Percentiles rank a stretch among this genome's conserved stretches.
phyloP scores from a whole-genome alignment of 164 flowering plant genomes.

The Vitis amurensis region DNA sequence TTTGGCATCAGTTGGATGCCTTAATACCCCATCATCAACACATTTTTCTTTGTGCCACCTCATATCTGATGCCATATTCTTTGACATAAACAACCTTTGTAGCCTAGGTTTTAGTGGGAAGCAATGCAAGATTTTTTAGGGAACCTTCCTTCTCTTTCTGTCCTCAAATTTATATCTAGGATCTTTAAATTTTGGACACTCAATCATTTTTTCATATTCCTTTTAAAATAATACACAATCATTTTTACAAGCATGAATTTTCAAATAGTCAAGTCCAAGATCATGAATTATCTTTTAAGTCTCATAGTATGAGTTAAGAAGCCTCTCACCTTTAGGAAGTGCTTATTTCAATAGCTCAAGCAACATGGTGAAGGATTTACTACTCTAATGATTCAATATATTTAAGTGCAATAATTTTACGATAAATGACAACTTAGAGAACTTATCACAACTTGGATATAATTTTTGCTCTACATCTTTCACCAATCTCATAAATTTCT shows the following conservation, averaged over 20 bases:
- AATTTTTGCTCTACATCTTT: not conserved
- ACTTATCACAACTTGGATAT: conserved; percentile 4
- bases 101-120: conserved; percentile 14
- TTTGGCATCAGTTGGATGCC: conserved; percentile 9
- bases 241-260: conserved; percentile 12
- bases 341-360: conserved; percentile 4
- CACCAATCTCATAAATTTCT: no score
- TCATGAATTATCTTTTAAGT: conserved; percentile 3
- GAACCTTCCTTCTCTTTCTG: not conserved
- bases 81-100: not conserved
- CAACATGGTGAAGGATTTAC: conserved; percentile 7
- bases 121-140: conserved; percentile 4
- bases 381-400: not conserved
- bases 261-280: conserved; percentile 5
- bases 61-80: not conserved
- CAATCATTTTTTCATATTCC: not conserved
- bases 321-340: not conserved
- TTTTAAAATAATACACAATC: conserved; percentile 15
- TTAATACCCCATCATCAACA: not conserved
- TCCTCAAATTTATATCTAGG: not conserved
- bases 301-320: not conserved
- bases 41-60: not conserved
- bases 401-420: conserved; percentile 10
- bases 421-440: conserved; percentile 9
- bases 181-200: not conserved